phyloP scores from a whole-genome alignment of 139 green algal genomes.

The Trebouxia sp. region DNA sequence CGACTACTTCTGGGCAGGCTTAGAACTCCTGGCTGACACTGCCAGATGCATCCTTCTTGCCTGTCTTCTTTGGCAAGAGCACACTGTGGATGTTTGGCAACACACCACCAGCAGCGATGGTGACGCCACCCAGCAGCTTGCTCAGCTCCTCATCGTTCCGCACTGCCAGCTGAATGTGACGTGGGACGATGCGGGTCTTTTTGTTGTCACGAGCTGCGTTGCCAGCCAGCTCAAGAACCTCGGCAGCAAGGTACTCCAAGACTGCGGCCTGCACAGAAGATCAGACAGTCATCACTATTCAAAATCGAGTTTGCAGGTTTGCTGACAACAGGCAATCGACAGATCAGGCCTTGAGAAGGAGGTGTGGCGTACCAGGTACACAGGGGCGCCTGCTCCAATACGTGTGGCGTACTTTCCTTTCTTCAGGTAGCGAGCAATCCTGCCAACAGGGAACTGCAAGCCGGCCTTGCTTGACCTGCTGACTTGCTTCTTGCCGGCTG shows the following conservation, averaged over 20 bases:
- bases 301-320: not conserved
- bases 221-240: constrained; percentile 78
- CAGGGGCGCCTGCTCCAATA: constrained; percentile 70
- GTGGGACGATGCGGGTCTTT: constrained; percentile 80
- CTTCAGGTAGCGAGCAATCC: constrained; percentile 85
- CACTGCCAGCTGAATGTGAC: constrained; percentile 91
- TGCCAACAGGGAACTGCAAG: constrained; percentile 88
- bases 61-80: constrained; percentile 83
- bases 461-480: constrained; percentile 84
- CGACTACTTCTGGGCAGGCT: too few relatives aligned
- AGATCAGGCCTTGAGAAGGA: not conserved
- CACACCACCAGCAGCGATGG: constrained; percentile 81
- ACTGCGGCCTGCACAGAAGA: constrained; percentile 77
- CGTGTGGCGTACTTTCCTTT: constrained; percentile 82
- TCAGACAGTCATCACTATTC: constrained; percentile 20
- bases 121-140: constrained; percentile 86
- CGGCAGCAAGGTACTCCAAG: constrained; percentile 84
- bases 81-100: constrained; percentile 89
- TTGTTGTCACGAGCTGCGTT: constrained; percentile 84
- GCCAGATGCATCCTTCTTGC: constrained; percentile 38
- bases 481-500: constrained; percentile 78
- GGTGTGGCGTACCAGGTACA: constrained; percentile 60
- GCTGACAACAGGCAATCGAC: not conserved
- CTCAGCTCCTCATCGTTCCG: constrained; percentile 94
- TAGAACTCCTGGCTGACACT: constrained; percentile 27